These are phyloP conservation scores for Globisporangium emineosum DNA, from an alignment of 352 stramenopile genomes.

Conservation along the genomic window DNA sequence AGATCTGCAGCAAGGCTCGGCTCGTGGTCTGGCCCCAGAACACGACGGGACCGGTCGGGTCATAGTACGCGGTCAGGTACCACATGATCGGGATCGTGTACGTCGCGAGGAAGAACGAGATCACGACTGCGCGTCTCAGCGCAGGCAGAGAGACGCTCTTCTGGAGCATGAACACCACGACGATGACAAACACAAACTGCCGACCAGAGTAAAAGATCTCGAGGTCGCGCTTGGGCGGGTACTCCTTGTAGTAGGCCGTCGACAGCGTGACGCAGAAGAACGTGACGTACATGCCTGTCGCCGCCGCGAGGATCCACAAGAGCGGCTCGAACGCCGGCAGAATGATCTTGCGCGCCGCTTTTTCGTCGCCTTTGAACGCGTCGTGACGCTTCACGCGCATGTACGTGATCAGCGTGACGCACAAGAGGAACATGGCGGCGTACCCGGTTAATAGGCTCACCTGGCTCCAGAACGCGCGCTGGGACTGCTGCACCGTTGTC, in stretches of 20 bases:
- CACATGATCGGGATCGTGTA: slow-evolving; percentile 30
- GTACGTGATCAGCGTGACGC: slow-evolving; percentile 21
- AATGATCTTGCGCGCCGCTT: slow-evolving; percentile 31
- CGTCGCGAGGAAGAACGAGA: slow-evolving; percentile 29
- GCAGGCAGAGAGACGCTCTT: slow-evolving; percentile 39
- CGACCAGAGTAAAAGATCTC: slow-evolving; percentile 30
- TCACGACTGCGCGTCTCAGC: slow-evolving; percentile 26
- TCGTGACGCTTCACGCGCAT: slow-evolving; percentile 23
- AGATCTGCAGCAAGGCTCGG: not conserved
- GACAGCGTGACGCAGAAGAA: slow-evolving; percentile 18
- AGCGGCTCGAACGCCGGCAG: slow-evolving; percentile 45
- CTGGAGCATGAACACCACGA: slow-evolving; percentile 41
- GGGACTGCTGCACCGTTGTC: not conserved
- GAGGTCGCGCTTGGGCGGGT: slow-evolving; percentile 7
- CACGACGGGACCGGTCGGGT: not conserved
- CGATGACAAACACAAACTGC: slow-evolving; percentile 38
- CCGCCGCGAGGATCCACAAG: slow-evolving; percentile 32
- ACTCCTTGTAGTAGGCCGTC: slow-evolving; percentile 9
- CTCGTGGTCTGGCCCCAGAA: slow-evolving; percentile 9
- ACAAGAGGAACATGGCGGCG: slow-evolving; percentile 23
- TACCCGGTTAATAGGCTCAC: slow-evolving; percentile 12
- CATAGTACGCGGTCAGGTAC: slow-evolving; percentile 4
- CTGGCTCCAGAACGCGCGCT: slow-evolving; percentile 1
- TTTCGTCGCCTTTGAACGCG: slow-evolving; percentile 22
- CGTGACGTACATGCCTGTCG: slow-evolving; percentile 12